These are phyloP conservation scores for Botryotinia calthae DNA, from an alignment of 2,329 filamentous ascomycete genomes.

Conservation along the genomic window DNA sequence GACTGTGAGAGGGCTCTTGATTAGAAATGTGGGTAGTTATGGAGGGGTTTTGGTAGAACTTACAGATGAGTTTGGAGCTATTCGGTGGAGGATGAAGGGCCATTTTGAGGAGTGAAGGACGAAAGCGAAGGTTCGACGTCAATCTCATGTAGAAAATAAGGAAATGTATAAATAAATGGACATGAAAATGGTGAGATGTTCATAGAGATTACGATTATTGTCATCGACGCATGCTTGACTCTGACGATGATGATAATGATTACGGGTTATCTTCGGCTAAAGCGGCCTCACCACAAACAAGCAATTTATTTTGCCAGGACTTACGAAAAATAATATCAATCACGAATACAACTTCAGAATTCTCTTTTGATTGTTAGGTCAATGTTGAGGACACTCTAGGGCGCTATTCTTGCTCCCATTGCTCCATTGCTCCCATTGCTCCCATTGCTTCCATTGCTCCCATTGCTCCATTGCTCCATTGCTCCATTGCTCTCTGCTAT, in stretches of 20 bases:
- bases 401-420: neutral
- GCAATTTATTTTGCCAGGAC: too few relatives aligned
- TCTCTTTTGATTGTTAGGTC: neutral
- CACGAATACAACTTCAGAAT: neutral
- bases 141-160: conserved; percentile 23
- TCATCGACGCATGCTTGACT: neutral
- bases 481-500: neutral
- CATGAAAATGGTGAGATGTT: neutral
- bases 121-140: conserved; percentile 27
- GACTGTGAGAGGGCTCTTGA: conserved; percentile 42
- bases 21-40: conserved; percentile 3
- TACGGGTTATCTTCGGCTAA: neutral
- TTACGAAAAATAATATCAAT: neutral
- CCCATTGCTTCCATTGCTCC: too few relatives aligned
- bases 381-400: neutral
- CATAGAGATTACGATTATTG: neutral
- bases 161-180: neutral
- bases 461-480: too few relatives aligned
- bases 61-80: conserved; percentile 38
- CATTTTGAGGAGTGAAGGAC: conserved; percentile 30
- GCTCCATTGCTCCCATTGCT: too few relatives aligned
- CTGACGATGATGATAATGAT: neutral
- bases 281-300: neutral
- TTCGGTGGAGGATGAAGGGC: conserved; percentile 33
- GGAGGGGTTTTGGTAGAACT: conserved; percentile 16